These are phyloP conservation scores for Wickerhamiella lipophila DNA, from an alignment of 805 yeast genomes.

Conservation along the genomic window DNA sequence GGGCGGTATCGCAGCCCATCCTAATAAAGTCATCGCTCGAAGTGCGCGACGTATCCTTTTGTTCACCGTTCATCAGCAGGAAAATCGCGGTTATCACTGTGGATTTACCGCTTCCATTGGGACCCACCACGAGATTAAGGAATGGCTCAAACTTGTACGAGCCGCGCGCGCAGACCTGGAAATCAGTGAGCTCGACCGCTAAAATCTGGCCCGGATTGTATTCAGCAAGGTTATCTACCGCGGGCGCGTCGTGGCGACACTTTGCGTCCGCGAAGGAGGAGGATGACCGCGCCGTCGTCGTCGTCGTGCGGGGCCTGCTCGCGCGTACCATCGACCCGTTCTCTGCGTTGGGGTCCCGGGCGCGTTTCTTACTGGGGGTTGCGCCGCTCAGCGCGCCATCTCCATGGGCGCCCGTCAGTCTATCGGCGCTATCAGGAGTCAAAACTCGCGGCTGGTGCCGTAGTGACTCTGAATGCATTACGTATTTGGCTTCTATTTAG, in stretches of 20 bases:
- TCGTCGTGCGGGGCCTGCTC: not conserved
- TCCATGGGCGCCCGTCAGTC: not conserved
- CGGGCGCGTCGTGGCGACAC: not conserved
- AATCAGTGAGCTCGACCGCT: conserved; percentile 15
- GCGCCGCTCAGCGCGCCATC: not conserved
- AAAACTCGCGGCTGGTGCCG: not conserved
- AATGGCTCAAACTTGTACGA: conserved; percentile 53
- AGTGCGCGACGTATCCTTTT: conserved; percentile 32
- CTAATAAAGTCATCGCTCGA: conserved; percentile 16
- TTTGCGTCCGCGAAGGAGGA: not conserved
- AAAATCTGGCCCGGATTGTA: conserved; percentile 18
- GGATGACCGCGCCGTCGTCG: no score
- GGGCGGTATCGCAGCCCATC: conserved; percentile 13
- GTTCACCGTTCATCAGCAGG: conserved; percentile 69
- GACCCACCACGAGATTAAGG: conserved; percentile 86
- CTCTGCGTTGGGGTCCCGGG: not conserved
- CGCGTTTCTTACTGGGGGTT: not conserved
- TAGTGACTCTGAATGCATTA: not conserved
- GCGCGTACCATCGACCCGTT: not conserved
- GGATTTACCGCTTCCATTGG: conserved; percentile 92
- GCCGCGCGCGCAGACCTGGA: conserved; percentile 20
- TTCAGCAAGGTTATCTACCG: not conserved
- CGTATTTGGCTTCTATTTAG: no score
- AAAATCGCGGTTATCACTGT: conserved; percentile 89
- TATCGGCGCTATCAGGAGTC: not conserved